Conservation (phyloP, 2,329 filamentous ascomycete species). For the Aspergillus candidus region DNA sequence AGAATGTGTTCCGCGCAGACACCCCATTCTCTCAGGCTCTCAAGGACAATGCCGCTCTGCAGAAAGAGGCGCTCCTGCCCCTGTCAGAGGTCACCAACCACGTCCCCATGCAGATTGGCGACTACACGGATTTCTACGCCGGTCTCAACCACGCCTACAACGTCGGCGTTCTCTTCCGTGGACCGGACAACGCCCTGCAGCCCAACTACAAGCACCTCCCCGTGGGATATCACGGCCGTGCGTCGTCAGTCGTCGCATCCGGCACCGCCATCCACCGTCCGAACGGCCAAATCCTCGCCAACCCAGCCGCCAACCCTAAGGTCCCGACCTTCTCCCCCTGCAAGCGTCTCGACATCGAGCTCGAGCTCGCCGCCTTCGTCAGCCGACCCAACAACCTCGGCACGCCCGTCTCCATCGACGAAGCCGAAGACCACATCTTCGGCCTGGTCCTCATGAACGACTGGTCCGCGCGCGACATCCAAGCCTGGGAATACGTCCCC, state of each 20-base stretch:
- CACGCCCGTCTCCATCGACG: slow-evolving; percentile 53
- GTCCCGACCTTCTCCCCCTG: slow-evolving; percentile 58
- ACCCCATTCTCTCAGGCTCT: slow-evolving; percentile 58
- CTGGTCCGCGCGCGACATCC: slow-evolving; percentile 78
- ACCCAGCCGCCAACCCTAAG: slow-evolving; percentile 57
- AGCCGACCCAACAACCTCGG: slow-evolving; percentile 60
- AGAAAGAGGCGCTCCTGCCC: slow-evolving; percentile 54
- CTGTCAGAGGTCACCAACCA: slow-evolving; percentile 58
- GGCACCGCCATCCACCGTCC: slow-evolving; percentile 69
- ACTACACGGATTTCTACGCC: slow-evolving; percentile 83
- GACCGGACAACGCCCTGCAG: slow-evolving; percentile 65
- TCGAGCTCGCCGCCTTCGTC: slow-evolving; percentile 73
- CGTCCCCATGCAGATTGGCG: slow-evolving; percentile 69
- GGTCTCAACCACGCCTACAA: slow-evolving; percentile 73
- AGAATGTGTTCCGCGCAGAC: slow-evolving; percentile 56
- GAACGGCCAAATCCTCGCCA: slow-evolving; percentile 64
- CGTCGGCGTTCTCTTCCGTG: slow-evolving; percentile 66
- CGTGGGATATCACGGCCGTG: slow-evolving; percentile 73
- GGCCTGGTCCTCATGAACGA: slow-evolving; percentile 80
- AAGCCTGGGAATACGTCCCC: slow-evolving; percentile 78
- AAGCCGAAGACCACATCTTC: slow-evolving; percentile 67
- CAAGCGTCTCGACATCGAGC: slow-evolving; percentile 68
- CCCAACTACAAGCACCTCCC: slow-evolving; percentile 78
- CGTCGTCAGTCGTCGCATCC: slow-evolving; percentile 68
- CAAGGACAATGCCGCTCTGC: slow-evolving; percentile 55